Evolutionary conservation across 2,329 filamentous ascomycete genomes (phyloP).

Genomic region (Penicillium sp.): DNA sequence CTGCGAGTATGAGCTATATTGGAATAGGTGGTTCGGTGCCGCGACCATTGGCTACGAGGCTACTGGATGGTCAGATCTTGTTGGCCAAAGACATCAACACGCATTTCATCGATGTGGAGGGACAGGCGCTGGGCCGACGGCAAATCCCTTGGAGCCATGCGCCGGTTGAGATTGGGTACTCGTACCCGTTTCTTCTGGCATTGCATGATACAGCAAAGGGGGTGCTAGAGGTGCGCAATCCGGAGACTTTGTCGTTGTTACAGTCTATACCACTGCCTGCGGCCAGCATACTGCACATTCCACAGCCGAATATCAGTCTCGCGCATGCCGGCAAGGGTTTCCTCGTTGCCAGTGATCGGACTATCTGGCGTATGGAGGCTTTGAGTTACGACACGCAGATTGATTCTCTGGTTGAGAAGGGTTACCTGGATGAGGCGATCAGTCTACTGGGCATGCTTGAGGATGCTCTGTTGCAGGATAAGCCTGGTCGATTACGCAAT

Average conservation of each 20-base stretch:
- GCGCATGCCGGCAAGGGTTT: constrained; percentile 96
- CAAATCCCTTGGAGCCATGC: constrained; percentile 91
- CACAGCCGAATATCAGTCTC: constrained; percentile 89
- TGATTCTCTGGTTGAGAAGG: constrained; percentile 72
- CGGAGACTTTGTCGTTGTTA: constrained; percentile 83
- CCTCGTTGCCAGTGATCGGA: constrained; percentile 85
- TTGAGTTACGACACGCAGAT: constrained; percentile 90
- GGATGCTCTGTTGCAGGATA: constrained; percentile 83
- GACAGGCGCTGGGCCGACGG: constrained; percentile 76
- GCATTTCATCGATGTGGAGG: constrained; percentile 82
- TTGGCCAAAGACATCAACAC: constrained; percentile 99
- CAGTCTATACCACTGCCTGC: constrained; percentile 82
- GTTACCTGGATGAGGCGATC: constrained; percentile 84
- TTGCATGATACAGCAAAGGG: constrained; percentile 83
- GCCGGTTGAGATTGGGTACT: constrained; percentile 91
- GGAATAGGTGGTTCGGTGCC: constrained; percentile 90
- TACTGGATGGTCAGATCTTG: constrained; percentile 81
- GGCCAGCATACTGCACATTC: constrained; percentile 84
- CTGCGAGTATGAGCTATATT: constrained; percentile 94
- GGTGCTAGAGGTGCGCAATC: constrained; percentile 85
- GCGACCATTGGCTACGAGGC: constrained; percentile 79
- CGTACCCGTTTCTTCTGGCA: constrained; percentile 91
- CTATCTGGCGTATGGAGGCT: constrained; percentile 94
- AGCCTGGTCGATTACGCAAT: constrained; percentile 75
- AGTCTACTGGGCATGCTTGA: constrained; percentile 88